These are phyloP conservation scores for Alternaria sp. DNA, from an alignment of 2,329 filamentous ascomycete genomes.

Conservation along the genomic window DNA sequence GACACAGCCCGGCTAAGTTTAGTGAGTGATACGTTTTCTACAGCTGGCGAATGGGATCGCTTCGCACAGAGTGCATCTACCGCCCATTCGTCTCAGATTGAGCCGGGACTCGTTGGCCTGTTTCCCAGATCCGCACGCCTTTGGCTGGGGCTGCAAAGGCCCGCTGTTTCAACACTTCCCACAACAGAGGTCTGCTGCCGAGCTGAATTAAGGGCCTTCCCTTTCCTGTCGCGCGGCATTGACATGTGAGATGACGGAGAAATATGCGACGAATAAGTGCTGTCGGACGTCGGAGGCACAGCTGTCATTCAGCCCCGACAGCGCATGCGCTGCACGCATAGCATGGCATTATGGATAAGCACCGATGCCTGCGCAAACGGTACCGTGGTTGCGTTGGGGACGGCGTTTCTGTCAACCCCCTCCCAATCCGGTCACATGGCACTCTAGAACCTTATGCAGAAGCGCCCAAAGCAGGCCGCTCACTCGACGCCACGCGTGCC, in stretches of 20 bases:
- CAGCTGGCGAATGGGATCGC: conserved; percentile 19
- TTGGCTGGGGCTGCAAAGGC: conserved; percentile 14
- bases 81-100: conserved; percentile 38
- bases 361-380: conserved; percentile 9
- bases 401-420: conserved; percentile 4
- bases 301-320: background rate
- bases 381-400: conserved; percentile 8
- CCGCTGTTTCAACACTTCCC: conserved; percentile 31
- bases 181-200: conserved; percentile 12
- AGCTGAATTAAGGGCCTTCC: conserved; percentile 16
- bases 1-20: conserved; percentile 19
- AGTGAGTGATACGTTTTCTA: conserved; percentile 26
- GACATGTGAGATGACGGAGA: conserved; percentile 7
- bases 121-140: conserved; percentile 17
- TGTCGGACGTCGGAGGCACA: conserved; percentile 5
- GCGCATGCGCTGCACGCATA: background rate
- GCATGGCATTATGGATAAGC: conserved; percentile 6
- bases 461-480: conserved; percentile 11
- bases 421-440: conserved; percentile 10
- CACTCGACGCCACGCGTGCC: conserved; percentile 12
- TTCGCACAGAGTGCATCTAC: conserved; percentile 12
- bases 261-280: background rate
- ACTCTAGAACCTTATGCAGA: background rate
- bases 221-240: conserved; percentile 22
- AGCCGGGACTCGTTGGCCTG: conserved; percentile 19